These are phyloP conservation scores for Excoecaria cochinchinensis DNA, from an alignment of 345 rosid species.

Conservation along the genomic window DNA sequence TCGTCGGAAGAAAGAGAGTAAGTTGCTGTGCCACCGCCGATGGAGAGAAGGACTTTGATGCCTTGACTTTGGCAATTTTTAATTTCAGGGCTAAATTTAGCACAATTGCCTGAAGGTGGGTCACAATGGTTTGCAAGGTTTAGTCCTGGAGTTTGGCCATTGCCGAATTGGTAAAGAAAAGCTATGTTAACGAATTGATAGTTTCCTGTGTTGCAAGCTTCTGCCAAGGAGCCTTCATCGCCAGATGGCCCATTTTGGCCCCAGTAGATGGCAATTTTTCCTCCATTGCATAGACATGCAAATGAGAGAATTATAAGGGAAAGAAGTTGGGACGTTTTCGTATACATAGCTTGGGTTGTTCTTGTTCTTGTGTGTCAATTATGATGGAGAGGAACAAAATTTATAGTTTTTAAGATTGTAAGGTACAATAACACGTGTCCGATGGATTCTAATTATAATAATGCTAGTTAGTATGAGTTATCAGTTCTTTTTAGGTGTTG, in stretches of 20 bases:
- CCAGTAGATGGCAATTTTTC: conserved; percentile 21
- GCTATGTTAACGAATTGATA: conserved; percentile 18
- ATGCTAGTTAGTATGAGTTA: too few species aligned
- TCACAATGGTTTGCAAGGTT: conserved; percentile 21
- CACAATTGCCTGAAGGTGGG: conserved; percentile 10
- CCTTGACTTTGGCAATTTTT: conserved; percentile 9
- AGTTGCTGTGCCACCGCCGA: conserved; percentile 7
- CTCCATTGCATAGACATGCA: background rate
- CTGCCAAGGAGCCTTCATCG: conserved; percentile 15
- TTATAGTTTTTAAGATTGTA: too few species aligned
- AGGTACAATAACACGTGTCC: too few species aligned
- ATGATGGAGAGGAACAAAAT: too few species aligned
- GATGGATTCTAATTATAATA: too few species aligned
- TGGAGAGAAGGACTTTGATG: conserved; percentile 16
- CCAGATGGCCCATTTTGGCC: conserved; percentile 2
- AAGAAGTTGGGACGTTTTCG: background rate
- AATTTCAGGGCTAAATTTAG: background rate
- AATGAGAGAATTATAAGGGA: background rate
- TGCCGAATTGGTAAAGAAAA: conserved; percentile 12
- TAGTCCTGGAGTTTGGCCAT: conserved; percentile 14
- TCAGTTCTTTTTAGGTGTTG: too few species aligned
- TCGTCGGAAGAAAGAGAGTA: conserved; percentile 18
- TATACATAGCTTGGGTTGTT: too few species aligned
- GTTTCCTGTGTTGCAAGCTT: conserved; percentile 16
- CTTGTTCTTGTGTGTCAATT: too few species aligned